Percentiles rank a stretch among this genome's conserved stretches.
phyloP scores from a whole-genome alignment of 345 rosid genomes.

The Angophora floribunda region DNA sequence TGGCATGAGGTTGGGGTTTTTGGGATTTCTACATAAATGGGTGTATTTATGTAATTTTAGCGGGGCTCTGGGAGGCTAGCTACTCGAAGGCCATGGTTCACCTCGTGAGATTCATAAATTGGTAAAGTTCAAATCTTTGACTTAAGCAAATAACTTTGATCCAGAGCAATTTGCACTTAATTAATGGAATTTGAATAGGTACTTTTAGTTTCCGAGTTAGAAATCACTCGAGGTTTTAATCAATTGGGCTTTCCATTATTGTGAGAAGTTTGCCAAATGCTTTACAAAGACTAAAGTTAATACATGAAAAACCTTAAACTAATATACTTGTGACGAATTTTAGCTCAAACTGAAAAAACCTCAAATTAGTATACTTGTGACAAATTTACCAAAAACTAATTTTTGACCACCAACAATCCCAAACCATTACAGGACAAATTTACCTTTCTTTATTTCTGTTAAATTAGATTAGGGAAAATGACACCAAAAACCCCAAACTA shows the following conservation, averaged over 20 bases:
- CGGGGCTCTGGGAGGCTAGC: background rate
- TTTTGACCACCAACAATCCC: too few relatives aligned
- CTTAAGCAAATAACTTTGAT: background rate
- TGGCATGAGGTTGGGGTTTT: background rate
- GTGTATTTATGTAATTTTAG: background rate
- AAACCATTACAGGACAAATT: too few relatives aligned
- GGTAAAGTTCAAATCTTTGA: background rate
- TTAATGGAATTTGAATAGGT: accelerated
- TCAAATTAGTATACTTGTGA: too few relatives aligned
- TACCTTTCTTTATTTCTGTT: too few relatives aligned
- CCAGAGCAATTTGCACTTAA: background rate
- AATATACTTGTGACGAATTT: too few relatives aligned
- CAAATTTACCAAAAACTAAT: too few relatives aligned
- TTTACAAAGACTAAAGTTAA: background rate
- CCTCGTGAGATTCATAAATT: background rate
- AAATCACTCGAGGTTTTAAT: background rate
- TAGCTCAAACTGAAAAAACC: too few relatives aligned
- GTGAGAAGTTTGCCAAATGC: background rate
- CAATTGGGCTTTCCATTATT: background rate
- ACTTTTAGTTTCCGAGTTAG: background rate
- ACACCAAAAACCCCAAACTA: too few relatives aligned
- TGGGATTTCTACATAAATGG: background rate
- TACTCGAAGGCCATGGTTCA: background rate
- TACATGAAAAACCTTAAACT: too few relatives aligned
- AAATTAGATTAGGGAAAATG: too few relatives aligned